Conservation (phyloP, 2,329 filamentous ascomycete species). For the Fusarium euwallaceae region DNA sequence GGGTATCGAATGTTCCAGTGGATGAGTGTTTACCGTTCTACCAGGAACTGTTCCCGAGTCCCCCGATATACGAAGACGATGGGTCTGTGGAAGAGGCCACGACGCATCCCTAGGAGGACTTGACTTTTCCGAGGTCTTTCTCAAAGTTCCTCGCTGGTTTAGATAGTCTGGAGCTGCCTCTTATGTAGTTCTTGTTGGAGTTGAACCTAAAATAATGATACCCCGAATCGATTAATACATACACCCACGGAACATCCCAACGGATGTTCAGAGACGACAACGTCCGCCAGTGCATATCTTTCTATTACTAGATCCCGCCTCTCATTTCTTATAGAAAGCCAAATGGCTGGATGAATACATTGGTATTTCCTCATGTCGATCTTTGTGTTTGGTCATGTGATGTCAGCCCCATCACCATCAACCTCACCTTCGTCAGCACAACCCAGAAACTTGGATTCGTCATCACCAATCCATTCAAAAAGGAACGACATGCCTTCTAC, state of each 20-base stretch:
- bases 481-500: background rate
- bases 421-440: background rate
- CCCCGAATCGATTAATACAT: background rate
- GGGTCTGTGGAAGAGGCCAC: background rate
- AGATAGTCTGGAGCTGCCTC: background rate
- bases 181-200: background rate
- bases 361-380: background rate
- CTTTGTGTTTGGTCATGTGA: constrained; percentile 12
- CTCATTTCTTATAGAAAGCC: background rate
- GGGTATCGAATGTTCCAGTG: background rate
- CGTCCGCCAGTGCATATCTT: background rate
- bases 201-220: background rate
- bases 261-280: background rate
- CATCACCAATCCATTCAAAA: background rate
- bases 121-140: too few species aligned
- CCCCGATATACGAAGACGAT: constrained; percentile 11
- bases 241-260: background rate
- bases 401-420: constrained; percentile 21
- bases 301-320: background rate
- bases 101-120: background rate
- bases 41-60: background rate
- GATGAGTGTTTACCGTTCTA: constrained; percentile 25
- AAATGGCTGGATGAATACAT: background rate
- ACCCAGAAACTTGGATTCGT: background rate
- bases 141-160: background rate